Percentiles rank a stretch among this genome's conserved stretches.
These are phyloP conservation scores for Plasmodium inui DNA, from an alignment of 169 alveolate genomes.

Conservation along the genomic window DNA sequence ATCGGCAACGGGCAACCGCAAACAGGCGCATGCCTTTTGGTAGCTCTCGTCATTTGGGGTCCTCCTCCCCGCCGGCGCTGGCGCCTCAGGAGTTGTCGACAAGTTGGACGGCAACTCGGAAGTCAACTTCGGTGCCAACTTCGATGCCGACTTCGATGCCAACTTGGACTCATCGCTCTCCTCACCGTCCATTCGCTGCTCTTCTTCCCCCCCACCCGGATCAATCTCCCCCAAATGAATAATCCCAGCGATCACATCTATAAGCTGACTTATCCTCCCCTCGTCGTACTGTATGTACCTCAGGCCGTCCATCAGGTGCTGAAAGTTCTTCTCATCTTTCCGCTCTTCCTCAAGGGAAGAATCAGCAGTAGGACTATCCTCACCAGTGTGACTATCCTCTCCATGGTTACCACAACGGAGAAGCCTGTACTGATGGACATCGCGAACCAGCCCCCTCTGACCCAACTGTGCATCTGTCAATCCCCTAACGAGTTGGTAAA, in stretches of 20 bases:
- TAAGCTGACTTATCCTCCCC: constrained; percentile 14
- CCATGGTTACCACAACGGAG: background rate
- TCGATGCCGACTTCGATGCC: too few species aligned
- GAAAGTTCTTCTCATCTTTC: constrained; percentile 41
- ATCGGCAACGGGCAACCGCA: background rate
- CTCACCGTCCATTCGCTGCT: too few species aligned
- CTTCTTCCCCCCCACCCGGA: background rate
- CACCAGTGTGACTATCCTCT: background rate
- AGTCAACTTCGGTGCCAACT: too few species aligned
- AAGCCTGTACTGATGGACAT: constrained; percentile 20
- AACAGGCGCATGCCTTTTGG: constrained; percentile 11
- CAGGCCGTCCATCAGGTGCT: constrained; percentile 33
- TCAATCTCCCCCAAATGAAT: constrained; percentile 59
- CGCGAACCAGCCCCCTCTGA: constrained; percentile 30
- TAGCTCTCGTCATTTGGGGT: background rate
- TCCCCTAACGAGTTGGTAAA: constrained; percentile 88
- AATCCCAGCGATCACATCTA: constrained; percentile 47
- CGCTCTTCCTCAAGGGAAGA: background rate
- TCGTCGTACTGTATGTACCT: constrained; percentile 57
- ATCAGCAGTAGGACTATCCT: background rate
- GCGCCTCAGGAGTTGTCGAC: too few species aligned
- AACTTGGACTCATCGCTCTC: background rate
- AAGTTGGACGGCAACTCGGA: too few species aligned
- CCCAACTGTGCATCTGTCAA: constrained; percentile 54
- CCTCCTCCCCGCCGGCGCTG: too few species aligned